A percentile compares a stretch with the other conserved stretches of the same genome.
phyloP scores from a whole-genome alignment of 257 asterid species.

The Forsythia suspensa region DNA sequence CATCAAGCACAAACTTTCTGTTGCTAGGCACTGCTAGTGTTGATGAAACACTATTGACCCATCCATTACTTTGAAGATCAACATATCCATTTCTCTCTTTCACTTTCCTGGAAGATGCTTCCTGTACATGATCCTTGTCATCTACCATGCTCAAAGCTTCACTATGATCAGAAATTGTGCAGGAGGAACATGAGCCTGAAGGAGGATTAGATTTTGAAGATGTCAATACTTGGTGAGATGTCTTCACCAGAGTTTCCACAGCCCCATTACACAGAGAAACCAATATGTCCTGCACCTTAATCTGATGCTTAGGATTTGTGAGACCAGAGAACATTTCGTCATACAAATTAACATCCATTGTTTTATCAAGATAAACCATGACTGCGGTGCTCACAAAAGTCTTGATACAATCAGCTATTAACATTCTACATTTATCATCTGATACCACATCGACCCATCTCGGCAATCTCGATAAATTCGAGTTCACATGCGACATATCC shows the following conservation, averaged over 20 bases:
- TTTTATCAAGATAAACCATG: constrained; percentile 82
- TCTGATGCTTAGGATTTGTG: constrained; percentile 90
- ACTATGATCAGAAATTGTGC: not conserved
- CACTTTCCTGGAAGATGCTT: constrained; percentile 26
- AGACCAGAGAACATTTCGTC: constrained; percentile 81
- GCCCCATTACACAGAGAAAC: constrained; percentile 88
- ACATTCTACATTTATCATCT: constrained; percentile 60
- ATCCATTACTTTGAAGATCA: constrained; percentile 54
- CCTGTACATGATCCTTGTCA: constrained; percentile 32
- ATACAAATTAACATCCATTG: constrained; percentile 77
- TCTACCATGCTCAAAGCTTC: not conserved
- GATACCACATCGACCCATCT: constrained; percentile 57
- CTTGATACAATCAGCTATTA: constrained; percentile 76
- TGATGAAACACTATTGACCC: constrained; percentile 77
- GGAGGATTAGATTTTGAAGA: constrained; percentile 49
- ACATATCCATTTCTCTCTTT: constrained; percentile 26
- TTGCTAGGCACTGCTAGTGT: constrained; percentile 84
- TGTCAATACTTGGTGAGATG: constrained; percentile 85
- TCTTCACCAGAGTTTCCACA: constrained; percentile 83
- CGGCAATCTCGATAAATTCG: constrained; percentile 37
- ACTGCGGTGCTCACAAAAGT: constrained; percentile 86
- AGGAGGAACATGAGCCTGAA: constrained; percentile 27
- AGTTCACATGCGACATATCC: constrained; percentile 19
- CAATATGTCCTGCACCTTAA: constrained; percentile 55
- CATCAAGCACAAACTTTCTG: constrained; percentile 75